These are phyloP conservation scores for Candida pini DNA, from an alignment of 805 yeast species.

Conservation along the genomic window DNA sequence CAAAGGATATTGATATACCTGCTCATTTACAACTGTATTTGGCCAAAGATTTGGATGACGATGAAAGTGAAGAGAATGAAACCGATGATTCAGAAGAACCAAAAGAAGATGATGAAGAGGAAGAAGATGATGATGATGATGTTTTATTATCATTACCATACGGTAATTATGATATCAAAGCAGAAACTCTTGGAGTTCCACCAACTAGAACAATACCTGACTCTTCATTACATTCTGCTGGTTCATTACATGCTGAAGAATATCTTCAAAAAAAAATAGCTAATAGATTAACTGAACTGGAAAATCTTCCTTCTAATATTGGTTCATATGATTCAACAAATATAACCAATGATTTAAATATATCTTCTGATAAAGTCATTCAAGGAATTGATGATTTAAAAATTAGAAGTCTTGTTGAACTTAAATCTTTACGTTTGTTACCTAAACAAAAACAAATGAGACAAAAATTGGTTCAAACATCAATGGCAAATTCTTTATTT, in stretches of 20 bases:
- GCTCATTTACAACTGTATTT: conserved; percentile 38
- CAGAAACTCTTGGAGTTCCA: conserved; percentile 35
- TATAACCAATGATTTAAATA: conserved; percentile 27
- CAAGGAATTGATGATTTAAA: conserved; percentile 52
- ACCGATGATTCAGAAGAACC: conserved; percentile 1
- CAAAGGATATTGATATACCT: conserved; percentile 64
- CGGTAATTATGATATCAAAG: conserved; percentile 32
- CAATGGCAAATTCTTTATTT: conserved; percentile 41
- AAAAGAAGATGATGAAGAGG: conserved; percentile 1
- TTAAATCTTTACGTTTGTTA: conserved; percentile 60
- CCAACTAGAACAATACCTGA: conserved; percentile 25
- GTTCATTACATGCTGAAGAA: conserved; percentile 46
- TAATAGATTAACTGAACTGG: conserved; percentile 55
- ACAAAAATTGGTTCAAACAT: conserved; percentile 44
- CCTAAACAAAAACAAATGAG: conserved; percentile 68
- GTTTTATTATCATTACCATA: conserved; percentile 12
- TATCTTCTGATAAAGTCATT: conserved; percentile 39
- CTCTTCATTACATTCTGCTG: conserved; percentile 39
- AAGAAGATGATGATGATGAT: not conserved
- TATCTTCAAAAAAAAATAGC: conserved; percentile 48
- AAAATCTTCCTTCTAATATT: conserved; percentile 61
- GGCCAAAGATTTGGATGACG: conserved; percentile 16
- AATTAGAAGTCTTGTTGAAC: conserved; percentile 61
- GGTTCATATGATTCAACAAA: conserved; percentile 47
- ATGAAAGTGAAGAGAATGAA: conserved; percentile 1